Conservation (phyloP, 2,329 filamentous ascomycete genomes). For the Monosporascus ibericus region DNA sequence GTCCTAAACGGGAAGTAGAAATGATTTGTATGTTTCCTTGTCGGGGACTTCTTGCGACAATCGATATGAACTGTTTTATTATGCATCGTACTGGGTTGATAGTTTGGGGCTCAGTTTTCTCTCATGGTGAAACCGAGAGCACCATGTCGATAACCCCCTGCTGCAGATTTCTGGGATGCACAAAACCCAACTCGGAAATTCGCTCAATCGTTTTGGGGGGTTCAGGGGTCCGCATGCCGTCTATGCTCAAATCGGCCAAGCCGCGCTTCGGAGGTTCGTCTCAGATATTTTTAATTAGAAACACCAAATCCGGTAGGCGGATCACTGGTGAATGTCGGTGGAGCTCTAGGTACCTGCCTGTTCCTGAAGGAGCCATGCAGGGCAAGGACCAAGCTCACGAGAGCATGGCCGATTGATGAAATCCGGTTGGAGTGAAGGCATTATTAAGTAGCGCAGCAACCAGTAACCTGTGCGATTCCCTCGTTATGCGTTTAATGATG, state of each 20-base stretch:
- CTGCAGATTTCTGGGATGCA: background rate
- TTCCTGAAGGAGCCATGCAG: background rate
- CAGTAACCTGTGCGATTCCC: no score
- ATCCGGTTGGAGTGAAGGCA: no score
- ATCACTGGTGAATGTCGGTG: background rate
- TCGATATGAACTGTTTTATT: no score
- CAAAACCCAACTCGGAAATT: background rate
- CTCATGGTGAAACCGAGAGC: background rate
- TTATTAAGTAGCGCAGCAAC: no score
- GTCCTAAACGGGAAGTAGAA: no score
- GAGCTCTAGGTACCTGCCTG: background rate
- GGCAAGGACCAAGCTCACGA: no score
- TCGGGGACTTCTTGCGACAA: no score
- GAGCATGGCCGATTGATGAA: no score
- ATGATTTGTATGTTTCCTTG: no score
- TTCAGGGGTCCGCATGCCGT: background rate
- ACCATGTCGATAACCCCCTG: background rate
- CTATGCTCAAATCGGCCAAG: background rate
- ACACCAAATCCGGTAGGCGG: background rate
- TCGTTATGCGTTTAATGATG: no score
- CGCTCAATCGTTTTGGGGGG: background rate
- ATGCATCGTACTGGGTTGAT: background rate
- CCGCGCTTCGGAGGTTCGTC: background rate
- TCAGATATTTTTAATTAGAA: background rate
- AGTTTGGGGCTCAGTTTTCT: background rate